Conservation (phyloP, 768 basidiomycete species). For the Pisolithus marmoratus region DNA sequence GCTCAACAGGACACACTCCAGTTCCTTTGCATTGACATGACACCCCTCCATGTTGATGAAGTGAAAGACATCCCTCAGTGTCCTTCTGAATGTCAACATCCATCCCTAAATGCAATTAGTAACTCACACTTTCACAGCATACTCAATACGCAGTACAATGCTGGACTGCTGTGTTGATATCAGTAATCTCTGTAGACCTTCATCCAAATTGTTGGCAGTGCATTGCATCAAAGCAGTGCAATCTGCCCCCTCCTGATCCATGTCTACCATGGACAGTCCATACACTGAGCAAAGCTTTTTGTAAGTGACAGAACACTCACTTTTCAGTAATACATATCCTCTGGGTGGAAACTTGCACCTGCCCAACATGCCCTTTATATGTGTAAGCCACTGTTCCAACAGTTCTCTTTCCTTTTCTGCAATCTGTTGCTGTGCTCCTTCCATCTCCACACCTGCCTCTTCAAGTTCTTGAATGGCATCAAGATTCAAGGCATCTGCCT, state of each 20-base stretch:
- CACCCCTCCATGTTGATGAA: too few species aligned
- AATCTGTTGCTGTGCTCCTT: constrained; percentile 8
- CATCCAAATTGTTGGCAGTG: neutral
- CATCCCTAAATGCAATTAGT: too few species aligned
- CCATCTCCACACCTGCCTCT: constrained; percentile 4
- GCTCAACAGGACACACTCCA: too few species aligned
- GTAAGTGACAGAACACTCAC: too few species aligned
- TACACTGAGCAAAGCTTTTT: neutral
- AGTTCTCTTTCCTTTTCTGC: constrained; percentile 8
- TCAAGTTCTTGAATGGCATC: constrained; percentile 13
- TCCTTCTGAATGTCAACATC: too few species aligned
- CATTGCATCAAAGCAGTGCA: neutral
- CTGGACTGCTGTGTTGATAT: neutral
- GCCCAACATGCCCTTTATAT: neutral
- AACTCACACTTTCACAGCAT: neutral
- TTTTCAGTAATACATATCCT: neutral
- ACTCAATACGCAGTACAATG: too few species aligned
- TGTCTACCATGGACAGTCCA: too few species aligned
- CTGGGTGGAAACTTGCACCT: neutral
- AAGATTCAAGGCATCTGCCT: too few species aligned
- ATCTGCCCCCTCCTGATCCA: neutral
- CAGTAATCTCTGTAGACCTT: neutral
- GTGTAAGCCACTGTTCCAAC: neutral
- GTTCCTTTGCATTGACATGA: too few species aligned
- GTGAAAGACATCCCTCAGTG: too few species aligned